phyloP scores from a whole-genome alignment of 2,329 filamentous ascomycete species.

The Hypoxylon sp. region DNA sequence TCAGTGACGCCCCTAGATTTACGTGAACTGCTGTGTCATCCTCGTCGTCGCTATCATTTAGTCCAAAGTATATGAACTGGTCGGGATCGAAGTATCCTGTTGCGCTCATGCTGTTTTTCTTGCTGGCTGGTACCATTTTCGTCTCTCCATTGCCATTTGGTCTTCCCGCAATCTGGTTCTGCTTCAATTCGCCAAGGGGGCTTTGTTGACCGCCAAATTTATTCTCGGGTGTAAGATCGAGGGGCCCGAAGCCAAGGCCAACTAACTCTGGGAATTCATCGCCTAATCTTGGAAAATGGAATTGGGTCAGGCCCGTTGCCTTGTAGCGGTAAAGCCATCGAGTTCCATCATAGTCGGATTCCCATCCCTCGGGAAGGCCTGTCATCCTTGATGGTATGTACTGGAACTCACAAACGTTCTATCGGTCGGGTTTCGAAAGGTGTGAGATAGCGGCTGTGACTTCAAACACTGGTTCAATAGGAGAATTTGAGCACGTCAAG shows the following conservation, averaged over 20 bases:
- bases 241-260: constrained; percentile 48
- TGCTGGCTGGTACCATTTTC: constrained; percentile 29
- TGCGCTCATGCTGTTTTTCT: constrained; percentile 47
- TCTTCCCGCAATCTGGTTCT: constrained; percentile 34
- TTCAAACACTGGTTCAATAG: no score
- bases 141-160: constrained; percentile 32
- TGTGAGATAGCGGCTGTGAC: no score
- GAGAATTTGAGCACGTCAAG: no score
- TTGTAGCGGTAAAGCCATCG: constrained; percentile 68
- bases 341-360: constrained; percentile 64
- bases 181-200: constrained; percentile 24
- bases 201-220: constrained; percentile 56
- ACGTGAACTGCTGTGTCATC: constrained; percentile 56
- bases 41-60: no score
- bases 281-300: constrained; percentile 63
- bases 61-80: constrained; percentile 62
- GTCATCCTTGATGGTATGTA: constrained; percentile 42
- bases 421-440: not conserved
- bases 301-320: constrained; percentile 63
- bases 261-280: constrained; percentile 66
- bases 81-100: constrained; percentile 59
- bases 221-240: constrained; percentile 60
- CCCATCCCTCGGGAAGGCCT: constrained; percentile 62
- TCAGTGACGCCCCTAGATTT: constrained; percentile 45
- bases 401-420: not conserved